Conservation (phyloP, 306 rosid genomes). For the Mimosa bimucronata region DNA sequence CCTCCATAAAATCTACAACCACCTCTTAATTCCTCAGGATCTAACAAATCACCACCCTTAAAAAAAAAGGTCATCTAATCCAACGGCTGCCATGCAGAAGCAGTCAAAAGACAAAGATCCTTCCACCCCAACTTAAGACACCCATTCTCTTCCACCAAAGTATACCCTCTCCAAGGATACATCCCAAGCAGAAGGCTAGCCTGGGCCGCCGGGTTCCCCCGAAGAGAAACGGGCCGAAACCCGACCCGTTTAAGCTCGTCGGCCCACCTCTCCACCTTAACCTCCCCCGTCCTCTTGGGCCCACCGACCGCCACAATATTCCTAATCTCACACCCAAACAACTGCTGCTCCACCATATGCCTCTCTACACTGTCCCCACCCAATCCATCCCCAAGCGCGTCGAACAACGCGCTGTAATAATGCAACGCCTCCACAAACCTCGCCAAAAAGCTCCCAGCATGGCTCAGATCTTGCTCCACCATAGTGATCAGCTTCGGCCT, state of each 20-base stretch:
- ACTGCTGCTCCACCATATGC: constrained; percentile 94
- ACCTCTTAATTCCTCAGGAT: not conserved
- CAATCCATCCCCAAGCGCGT: constrained; percentile 92
- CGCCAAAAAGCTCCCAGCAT: constrained; percentile 79
- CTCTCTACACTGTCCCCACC: constrained; percentile 69
- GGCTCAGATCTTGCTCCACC: constrained; percentile 95
- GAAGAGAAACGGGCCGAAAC: constrained; percentile 64
- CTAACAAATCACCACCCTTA: not conserved
- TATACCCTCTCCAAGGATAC: constrained; percentile 98
- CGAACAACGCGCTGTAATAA: constrained; percentile 98
- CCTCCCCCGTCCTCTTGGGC: constrained; percentile 92
- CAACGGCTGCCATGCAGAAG: constrained; percentile 96
- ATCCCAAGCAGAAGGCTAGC: constrained; percentile 84
- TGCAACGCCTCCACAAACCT: constrained; percentile 97
- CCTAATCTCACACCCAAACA: constrained; percentile 88
- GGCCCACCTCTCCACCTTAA: constrained; percentile 84
- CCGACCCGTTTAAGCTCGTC: constrained; percentile 82
- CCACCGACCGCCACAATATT: constrained; percentile 95
- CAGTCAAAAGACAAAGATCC: constrained; percentile 84
- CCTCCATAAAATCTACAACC: not conserved
- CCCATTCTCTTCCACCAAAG: constrained; percentile 85
- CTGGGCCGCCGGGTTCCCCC: constrained; percentile 96
- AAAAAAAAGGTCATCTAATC: constrained; percentile 42
- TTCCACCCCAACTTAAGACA: constrained; percentile 91
- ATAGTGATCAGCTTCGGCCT: constrained; percentile 81